Base-by-base conservation (phyloP, 176 grass and related monocot genomes). In the Carex littledalei region DNA sequence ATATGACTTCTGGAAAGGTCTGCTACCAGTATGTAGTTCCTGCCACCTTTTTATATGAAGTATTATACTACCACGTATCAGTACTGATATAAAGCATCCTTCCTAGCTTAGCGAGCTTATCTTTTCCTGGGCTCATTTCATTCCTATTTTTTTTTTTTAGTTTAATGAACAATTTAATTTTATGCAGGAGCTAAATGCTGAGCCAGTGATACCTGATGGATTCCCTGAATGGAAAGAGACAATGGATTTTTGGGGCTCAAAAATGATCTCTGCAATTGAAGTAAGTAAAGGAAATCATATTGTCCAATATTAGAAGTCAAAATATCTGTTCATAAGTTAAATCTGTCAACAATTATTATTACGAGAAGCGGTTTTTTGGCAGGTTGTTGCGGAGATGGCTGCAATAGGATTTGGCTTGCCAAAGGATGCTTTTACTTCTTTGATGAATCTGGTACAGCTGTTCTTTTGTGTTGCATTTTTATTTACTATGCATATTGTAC, bases 351-450 rank as follows among this genome's bases (percentile, higher is more conserved):
- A 12, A 10, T 56, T 31, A 77, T 77, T 14, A 9, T 55, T 55
- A 34, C 26, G 14, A 78, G 0, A 49, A 57, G 32, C 57, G 6
- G 6, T 4, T 87, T 45, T 77, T 88, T 13, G 16, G 1, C 83
- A 99, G 97, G 88, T 87, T 80, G 97, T 99, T 82, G 91, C 97
- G 67, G 97, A 99, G 87, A 99, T 99, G 91, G 97, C 93, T 82
- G 89, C 91, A 49, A 90, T 94, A 84, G 97, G 97, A 82, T 95
- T 99, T 89, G 91, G 87, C 37, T 86, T 99, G 87, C 54, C 84
- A 41, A 95, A 94, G 81, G 91, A 94, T 84, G 88, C 90, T 87
- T 99, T 99, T 78, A 99, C 90, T 87, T 95, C 91, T 88, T 91
- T 95, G 87, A 99, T 99, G 97, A 95, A 95, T 81, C 88, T 95